Evolutionary conservation across 73 alveolate genomes (phyloP), one percentile per base, ranked within the genome.

Genomic region (Breviolum minutum): DNA sequence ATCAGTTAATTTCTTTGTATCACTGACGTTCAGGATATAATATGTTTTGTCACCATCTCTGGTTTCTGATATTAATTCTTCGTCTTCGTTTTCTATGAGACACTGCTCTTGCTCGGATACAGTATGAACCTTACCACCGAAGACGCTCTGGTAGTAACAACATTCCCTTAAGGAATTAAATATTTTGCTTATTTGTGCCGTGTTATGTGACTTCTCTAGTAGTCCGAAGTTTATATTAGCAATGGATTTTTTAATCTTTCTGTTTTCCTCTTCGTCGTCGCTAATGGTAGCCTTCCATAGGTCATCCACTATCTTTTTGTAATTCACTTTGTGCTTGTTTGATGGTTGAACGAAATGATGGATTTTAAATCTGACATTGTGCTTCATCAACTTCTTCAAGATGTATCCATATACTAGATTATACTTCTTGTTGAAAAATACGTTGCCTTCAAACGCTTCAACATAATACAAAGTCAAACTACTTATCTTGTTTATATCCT

Each of bases 131-230:
- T 80, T 80, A 16, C 69, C 88, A 32, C 88, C 88, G 68, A 12
- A 70, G 30, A 32, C 30, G 40, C 20, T 8, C 54, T 84, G 93
- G n/a, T 84, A 60, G n/a, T 61, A 61, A 61, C 93, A 84, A 10
- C 63, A 40, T n/a, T 84, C 93, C 77, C 76, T 84, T 26, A 84
- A 17, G 2, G 93, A 54, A 10, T 54, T 84, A 61, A 84, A 84
- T 17, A 62, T 60, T 22, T 64, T 84, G 60, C 93, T 84, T 11
- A 7, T 14, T n/a, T 84, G 93, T 19, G 27, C 6, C 10, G 93
- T 84, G 77, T 61, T 84, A 20, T 84, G 48, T 16, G 93, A 84
- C 27, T 84, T 84, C 8, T 84, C 93, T 26, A 84, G 19, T 40
- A 54, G 8, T 7, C 93, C 93, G n/a, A 84, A 19, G n/a, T 60